Evolutionary conservation across 257 asterid genomes (phyloP).

Genomic region (Osmanthus fragrans): DNA sequence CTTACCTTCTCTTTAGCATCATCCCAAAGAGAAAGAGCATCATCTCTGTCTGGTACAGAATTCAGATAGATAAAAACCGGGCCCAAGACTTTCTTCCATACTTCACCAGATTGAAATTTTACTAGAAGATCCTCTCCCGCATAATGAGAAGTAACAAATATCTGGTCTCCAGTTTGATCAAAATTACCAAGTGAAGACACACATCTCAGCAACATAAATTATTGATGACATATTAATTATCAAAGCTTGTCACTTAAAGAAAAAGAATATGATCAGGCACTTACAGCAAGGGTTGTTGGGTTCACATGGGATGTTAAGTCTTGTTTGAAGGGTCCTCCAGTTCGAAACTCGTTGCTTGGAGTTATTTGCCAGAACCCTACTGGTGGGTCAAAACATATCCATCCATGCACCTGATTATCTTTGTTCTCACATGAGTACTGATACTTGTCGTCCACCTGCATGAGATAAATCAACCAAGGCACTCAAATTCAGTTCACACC

Average conservation of each 20-base stretch:
- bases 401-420: slow-evolving; percentile 70
- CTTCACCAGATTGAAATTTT: slow-evolving; percentile 55
- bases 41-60: slow-evolving; percentile 37
- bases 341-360: slow-evolving; percentile 73
- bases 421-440: slow-evolving; percentile 69
- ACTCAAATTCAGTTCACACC: slow-evolving; percentile 8
- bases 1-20: slow-evolving; percentile 67
- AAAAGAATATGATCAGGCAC: slow-evolving; percentile 27
- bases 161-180: slow-evolving; percentile 36
- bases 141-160: slow-evolving; percentile 60
- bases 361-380: slow-evolving; percentile 85
- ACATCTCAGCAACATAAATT: background rate
- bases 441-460: slow-evolving; percentile 86
- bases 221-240: background rate
- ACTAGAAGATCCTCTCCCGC: slow-evolving; percentile 61
- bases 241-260: background rate
- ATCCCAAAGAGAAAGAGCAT: slow-evolving; percentile 55
- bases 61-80: slow-evolving; percentile 68
- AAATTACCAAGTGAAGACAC: slow-evolving; percentile 6
- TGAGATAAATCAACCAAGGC: slow-evolving; percentile 17
- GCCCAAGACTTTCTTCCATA: slow-evolving; percentile 79
- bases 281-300: slow-evolving; percentile 71
- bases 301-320: slow-evolving; percentile 76
- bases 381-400: slow-evolving; percentile 74
- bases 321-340: slow-evolving; percentile 81